Base-by-base conservation (phyloP, 805 yeast genomes). In the Starmerella apicola region DNA sequence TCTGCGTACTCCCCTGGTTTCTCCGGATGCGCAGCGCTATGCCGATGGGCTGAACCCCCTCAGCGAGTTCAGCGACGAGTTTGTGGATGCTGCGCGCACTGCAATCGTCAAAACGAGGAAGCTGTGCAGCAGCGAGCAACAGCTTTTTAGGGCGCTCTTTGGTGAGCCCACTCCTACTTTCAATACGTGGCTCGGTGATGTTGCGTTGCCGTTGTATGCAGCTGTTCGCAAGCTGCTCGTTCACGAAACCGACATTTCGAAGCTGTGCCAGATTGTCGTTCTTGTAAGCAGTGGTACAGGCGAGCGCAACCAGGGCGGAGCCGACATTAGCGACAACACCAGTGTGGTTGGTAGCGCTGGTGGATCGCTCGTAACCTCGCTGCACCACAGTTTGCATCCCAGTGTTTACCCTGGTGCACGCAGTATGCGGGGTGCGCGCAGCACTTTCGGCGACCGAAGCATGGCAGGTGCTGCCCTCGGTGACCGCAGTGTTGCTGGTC, bases 121-220 rank as follows among this genome's bases (percentile, higher is more conserved):
- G 36, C 76, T 80, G 45, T 83, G 81, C 56, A 67, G 66, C 13
- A 51, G 62, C 5, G 68, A 66, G 36, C 54, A 68, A 3, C 63
- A 62, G 15, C 57, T 83, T 5, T 85, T 80, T 56, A 60, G 60
- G 29, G 59, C 62, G 30, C 67, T 78, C 26, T 80, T 82, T 54
- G 60, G 46, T 21, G 17, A 57, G 36, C 53, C 46, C 3, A 61
- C 65, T 29, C 42, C 55, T 37, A 52, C 53, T 18, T 55, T 81
- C 34, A 69, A 71, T 41, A 59, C 62, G 5, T 83, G 82, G 76
- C 70, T 81, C 44, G 71, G 69, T 34, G 67, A 66, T 19, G 51
- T 84, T 3, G 65, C 82, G 24, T 95, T 84, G 27, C 91, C 95
- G 0, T 60, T 86, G 20, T 81, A 85, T 51, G 88, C 81, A 47